These are phyloP conservation scores for Trichophyton equinum DNA, from an alignment of 2,329 filamentous ascomycete genomes.

Conservation along the genomic window DNA sequence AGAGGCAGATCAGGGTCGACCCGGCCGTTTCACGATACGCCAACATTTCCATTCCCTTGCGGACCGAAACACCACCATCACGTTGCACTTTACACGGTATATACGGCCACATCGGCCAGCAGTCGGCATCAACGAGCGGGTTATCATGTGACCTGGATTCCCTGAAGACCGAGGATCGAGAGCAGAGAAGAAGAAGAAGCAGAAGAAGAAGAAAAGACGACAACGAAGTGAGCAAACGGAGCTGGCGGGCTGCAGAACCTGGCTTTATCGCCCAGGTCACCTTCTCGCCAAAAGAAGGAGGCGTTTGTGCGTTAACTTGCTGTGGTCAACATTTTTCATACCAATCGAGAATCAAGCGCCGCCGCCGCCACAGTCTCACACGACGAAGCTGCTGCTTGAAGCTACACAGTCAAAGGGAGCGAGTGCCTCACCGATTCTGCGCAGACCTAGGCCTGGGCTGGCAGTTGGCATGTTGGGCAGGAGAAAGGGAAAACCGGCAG, in stretches of 20 bases:
- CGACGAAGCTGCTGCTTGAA: neutral
- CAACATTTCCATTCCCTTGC: neutral
- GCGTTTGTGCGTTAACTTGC: neutral
- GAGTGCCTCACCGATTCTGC: neutral
- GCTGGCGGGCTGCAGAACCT: neutral
- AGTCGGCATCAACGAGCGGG: constrained; percentile 3
- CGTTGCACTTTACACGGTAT: neutral
- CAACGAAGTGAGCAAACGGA: neutral
- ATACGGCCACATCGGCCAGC: neutral
- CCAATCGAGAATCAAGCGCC: neutral
- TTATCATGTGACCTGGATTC: neutral
- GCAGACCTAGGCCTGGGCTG: neutral
- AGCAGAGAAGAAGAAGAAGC: no score
- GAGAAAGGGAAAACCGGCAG: neutral
- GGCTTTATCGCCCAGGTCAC: neutral
- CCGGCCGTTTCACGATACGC: constrained; percentile 4
- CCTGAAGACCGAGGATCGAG: neutral
- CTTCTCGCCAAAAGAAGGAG: neutral
- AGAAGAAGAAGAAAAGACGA: neutral
- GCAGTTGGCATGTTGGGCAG: neutral
- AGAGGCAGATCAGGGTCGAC: constrained; percentile 4
- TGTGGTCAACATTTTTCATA: neutral
- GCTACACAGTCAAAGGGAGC: neutral
- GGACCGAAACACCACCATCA: constrained; percentile 1
- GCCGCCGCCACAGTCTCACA: neutral